Conservation (phyloP, 164 flowering plant species). For the Taxillus chinensis region DNA sequence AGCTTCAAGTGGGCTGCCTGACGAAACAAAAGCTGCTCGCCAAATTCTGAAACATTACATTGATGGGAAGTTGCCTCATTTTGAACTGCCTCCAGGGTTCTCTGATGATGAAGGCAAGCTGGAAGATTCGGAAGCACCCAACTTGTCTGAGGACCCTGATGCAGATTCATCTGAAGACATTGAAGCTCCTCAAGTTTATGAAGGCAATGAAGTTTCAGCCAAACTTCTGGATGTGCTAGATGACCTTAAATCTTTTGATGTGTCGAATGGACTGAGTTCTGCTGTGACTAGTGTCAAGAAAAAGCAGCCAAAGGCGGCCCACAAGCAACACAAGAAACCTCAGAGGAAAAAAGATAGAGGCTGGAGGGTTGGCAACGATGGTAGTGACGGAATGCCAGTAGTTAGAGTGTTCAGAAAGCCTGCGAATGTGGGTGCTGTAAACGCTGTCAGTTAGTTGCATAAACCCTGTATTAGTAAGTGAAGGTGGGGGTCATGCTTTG, state of each 20-base stretch:
- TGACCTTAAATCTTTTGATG: conserved; percentile 68
- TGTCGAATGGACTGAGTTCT: conserved; percentile 43
- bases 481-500: too few relatives aligned
- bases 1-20: conserved; percentile 83
- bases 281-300: conserved; percentile 24
- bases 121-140: conserved; percentile 13
- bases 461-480: too few relatives aligned
- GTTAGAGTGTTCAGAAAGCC: conserved; percentile 59
- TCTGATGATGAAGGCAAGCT: conserved; percentile 16
- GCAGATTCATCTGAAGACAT: conserved; percentile 27
- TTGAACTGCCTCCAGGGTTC: conserved; percentile 62
- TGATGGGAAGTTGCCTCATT: conserved; percentile 85
- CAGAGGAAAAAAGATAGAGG: conserved; percentile 75
- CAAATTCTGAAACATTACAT: conserved; percentile 79
- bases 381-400: conserved; percentile 74
- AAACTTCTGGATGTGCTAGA: conserved; percentile 37
- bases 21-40: conserved; percentile 84
- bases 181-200: conserved; percentile 13
- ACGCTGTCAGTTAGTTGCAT: neutral
- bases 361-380: conserved; percentile 71
- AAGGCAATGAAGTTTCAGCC: conserved; percentile 13
- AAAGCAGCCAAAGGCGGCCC: conserved; percentile 29
- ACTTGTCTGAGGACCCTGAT: conserved; percentile 11
- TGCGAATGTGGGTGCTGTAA: conserved; percentile 38
- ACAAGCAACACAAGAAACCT: conserved; percentile 81